Evolutionary conservation across 2,329 filamentous ascomycete genomes (phyloP), one percentile per base, ranked within the genome.

Genomic region (Emmonsiellopsis sp.): DNA sequence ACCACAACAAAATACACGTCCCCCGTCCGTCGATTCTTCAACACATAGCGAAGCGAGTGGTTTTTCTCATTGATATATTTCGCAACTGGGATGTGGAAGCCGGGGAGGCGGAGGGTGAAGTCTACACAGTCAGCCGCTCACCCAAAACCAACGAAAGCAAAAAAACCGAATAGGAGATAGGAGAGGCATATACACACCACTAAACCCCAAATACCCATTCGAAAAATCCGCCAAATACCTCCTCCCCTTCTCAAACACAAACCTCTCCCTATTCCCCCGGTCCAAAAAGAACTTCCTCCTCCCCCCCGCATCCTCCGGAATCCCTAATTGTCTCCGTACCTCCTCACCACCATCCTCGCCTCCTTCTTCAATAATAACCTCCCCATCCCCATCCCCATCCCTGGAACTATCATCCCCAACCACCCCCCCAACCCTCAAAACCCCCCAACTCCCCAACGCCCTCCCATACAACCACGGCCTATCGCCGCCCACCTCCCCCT

Each of bases 141-240:
- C 15, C 31, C 31, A 13, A 16, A 6, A 32, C 7, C 16, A 44
- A 30, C 26, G 45, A 20, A 53, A 16, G 7, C 38, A 32, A 46
- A 41, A 51, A 52, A 64, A 37, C 4, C 10, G 15, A 34, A 32
- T 10, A 16, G n/a, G 7, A 6, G 5, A 11, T 10, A 11, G 10
- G 5, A 10, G 26, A 44, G 16, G 5, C 9, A 16, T 3, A 44
- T 10, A 20, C 67, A 52, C 60, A 81, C 80, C 80, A 64, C 84
- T 86, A 67, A 97, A 96, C 69, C 95, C 89, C 45, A 98, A 71
- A 70, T 95, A 96, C 1, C 87, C 86, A 67, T 97, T 97, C 70
- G 85, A 95, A 70, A 98, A 97, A 67, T 87, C 84, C 58, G 76
- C 79, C 55, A 76, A 71, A 70, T 87, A 87, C 54, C 76, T 71